Evolutionary conservation across 176 grass and related monocot species (phyloP).

Genomic region (maize (Zea mays)): DNA sequence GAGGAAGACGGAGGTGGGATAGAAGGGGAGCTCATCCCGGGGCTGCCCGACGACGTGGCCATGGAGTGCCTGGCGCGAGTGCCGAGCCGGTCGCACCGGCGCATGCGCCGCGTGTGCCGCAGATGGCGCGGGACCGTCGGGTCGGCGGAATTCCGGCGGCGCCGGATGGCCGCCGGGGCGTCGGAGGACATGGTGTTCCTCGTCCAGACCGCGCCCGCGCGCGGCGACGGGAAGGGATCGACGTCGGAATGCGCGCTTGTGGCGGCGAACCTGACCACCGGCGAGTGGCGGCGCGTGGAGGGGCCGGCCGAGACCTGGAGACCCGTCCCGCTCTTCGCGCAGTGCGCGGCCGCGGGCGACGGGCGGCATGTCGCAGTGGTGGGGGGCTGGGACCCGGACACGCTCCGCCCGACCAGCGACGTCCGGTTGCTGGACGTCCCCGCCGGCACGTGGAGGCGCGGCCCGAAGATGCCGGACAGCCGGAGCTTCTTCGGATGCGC

Average conservation of each 20-base stretch:
- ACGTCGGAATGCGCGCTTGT: slow-evolving; percentile 19
- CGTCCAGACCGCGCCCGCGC: slow-evolving; percentile 39
- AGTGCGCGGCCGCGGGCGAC: slow-evolving; percentile 46
- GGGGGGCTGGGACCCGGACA: slow-evolving; percentile 56
- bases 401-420: slow-evolving; percentile 36
- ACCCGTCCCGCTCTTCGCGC: slow-evolving; percentile 42
- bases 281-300: slow-evolving; percentile 45
- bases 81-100: slow-evolving; percentile 42
- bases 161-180: slow-evolving; percentile 23
- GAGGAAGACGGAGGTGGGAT: not conserved
- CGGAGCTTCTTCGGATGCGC: slow-evolving; percentile 65
- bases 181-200: slow-evolving; percentile 62
- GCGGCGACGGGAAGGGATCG: not conserved
- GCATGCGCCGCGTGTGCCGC: slow-evolving; percentile 46
- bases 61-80: slow-evolving; percentile 62
- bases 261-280: slow-evolving; percentile 39
- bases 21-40: slow-evolving; percentile 43
- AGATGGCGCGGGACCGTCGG: slow-evolving; percentile 44
- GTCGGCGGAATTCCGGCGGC: slow-evolving; percentile 35
- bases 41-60: slow-evolving; percentile 57
- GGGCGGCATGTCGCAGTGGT: slow-evolving; percentile 40
- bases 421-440: slow-evolving; percentile 42
- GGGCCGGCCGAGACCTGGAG: slow-evolving; percentile 21
- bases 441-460: slow-evolving; percentile 47
- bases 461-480: slow-evolving; percentile 30